Evolutionary conservation across 345 rosid genomes (phyloP), one percentile per base, ranked within the genome.

Genomic region (Eucalyptus victrix): DNA sequence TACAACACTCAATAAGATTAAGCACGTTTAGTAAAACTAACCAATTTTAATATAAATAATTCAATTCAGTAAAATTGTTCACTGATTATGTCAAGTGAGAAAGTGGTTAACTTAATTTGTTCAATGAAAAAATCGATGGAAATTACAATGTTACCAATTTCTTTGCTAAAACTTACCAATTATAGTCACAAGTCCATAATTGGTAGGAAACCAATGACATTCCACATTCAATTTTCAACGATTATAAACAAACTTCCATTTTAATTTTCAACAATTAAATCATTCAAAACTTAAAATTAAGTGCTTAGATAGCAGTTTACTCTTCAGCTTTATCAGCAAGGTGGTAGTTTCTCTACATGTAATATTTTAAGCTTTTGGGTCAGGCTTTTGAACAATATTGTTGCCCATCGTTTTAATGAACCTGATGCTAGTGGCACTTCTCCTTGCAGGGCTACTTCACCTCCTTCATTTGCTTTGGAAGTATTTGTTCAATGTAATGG

Each of bases 401-500:
- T 76, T 12, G 30, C 85, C 47, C 47, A 37, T 40, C 17, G 4
- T 45, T 58, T 47, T 45, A 42, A 44, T 54, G 88, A 28, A 18
- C 44, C 60, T 54, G 67, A 88, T 19, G 60, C 30, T 83, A 54
- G 24, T 58, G 62, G 42, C 17, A 18, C 21, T 49, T 88, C 26
- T 21, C 76, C 76, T 19, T 87, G 80, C 93, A 98, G 99, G 95
- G 99, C 98, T 16, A 98, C 99, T 87, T 96, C 96, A 81, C 99
- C 99, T 86, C 99, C 98, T 88, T 98, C 99, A 49, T 98, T 98
- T 95, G 99, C 99, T 89, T 92, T 98, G 95, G 99, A 98, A 93
- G 99, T 96, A 34, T 98, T 98, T 90, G 99, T 97, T 89, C 96
- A 94, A 90, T 97, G 98, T 65, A 97, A 95, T 92, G 98, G 98